Base-by-base conservation (phyloP, 2,329 filamentous ascomycete species). In the Cladophialophora bantiana region DNA sequence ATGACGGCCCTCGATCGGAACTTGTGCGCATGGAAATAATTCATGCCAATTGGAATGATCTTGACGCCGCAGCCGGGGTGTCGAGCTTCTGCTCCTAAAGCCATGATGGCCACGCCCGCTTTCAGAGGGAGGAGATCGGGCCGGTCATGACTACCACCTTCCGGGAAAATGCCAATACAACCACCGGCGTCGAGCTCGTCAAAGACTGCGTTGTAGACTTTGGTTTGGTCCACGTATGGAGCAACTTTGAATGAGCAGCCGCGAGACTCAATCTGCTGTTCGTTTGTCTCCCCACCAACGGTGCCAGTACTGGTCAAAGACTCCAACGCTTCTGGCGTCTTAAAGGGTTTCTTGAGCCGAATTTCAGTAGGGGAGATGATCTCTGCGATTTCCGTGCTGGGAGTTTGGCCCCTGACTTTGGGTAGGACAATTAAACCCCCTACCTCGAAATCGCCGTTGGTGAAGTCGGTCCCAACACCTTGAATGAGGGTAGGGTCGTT, bases 21-120 rank as follows among this genome's bases (percentile, higher is more conserved):
- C 78, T 98, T 99, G 84, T 99, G 94, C 0, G 94, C 92, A 79
- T 98, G 94, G 81, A 99, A 99, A 80, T 99, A 99, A 80, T 99
- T 99, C 94, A 99, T 97, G 74, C 94, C 94, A 59, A 95, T 94
- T 3, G 95, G 95, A 31, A 99, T 92, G 73, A 99, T 97, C 79
- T 94, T 96, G 68, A 99, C 83, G 35, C 92, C 93, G 75, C 92
- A 97, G 70, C 94, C 85, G 2, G 94, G 94, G 68, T 94, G 88
- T 64, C 93, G 89, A 4, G 92, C 93, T 59, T 98, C 83, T 0
- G 95, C 90, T 45, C 94, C 94, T 40, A 99, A 86, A 12, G 94
- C 95, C 94, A 99, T 99, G 75, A 99, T 95, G 66, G 95, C 95
- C 67, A 99, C 93, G 78, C 94, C 94, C 74, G 95, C 94, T 85